Percentiles rank a stretch among this genome's conserved stretches.
These are phyloP conservation scores for Platismatia glauca DNA, from an alignment of 495 filamentous ascomycete species.

Conservation along the genomic window DNA sequence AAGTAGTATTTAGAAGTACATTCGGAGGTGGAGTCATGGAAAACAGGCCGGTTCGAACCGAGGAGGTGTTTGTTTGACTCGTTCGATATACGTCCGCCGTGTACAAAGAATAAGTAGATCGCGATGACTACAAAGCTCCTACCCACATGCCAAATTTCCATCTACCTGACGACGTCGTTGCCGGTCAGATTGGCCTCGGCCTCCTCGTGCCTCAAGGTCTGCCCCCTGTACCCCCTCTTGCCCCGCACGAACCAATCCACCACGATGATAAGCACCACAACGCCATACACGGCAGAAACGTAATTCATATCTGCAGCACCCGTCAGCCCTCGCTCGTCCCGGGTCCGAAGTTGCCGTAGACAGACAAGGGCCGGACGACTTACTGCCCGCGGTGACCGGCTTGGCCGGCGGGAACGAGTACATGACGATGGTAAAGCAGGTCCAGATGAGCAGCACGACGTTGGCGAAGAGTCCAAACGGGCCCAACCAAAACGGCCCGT, in stretches of 20 bases:
- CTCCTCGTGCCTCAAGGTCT: conserved; percentile 17
- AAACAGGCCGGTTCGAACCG: too few species aligned
- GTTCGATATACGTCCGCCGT: too few species aligned
- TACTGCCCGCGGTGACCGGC: conserved; percentile 33
- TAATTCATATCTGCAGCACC: conserved; percentile 45
- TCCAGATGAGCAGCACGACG: conserved; percentile 41
- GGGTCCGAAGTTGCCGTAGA: neutral
- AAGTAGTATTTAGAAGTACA: too few species aligned
- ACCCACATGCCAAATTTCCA: too few species aligned
- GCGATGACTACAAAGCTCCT: neutral
- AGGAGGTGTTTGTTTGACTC: too few species aligned
- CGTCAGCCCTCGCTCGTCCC: neutral
- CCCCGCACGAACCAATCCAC: conserved; percentile 42
- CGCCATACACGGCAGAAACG: conserved; percentile 43
- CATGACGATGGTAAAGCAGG: conserved; percentile 44
- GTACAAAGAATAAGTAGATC: too few species aligned
- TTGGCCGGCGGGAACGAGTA: conserved; percentile 42
- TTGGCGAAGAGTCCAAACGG: conserved; percentile 37
- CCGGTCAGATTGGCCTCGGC: neutral
- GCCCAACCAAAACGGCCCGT: conserved; percentile 45
- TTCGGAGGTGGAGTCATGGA: too few species aligned
- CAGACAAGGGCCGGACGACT: conserved; percentile 17
- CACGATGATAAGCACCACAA: conserved; percentile 35
- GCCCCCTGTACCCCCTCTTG: conserved; percentile 32
- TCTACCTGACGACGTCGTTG: neutral